phyloP scores from a whole-genome alignment of 495 filamentous ascomycete species.

The Trichocladium antarcticum region DNA sequence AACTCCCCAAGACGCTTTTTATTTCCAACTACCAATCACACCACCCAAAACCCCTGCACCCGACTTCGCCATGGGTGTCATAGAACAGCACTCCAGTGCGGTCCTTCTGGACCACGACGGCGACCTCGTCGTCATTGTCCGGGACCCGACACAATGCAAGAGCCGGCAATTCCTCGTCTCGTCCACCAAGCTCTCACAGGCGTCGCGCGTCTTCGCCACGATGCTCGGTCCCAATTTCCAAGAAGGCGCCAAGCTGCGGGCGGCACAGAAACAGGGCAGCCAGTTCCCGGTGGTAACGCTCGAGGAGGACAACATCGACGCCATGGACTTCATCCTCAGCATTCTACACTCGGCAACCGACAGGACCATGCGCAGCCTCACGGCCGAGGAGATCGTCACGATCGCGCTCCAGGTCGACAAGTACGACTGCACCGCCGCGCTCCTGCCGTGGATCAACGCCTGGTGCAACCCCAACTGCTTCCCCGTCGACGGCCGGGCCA shows the following conservation, averaged over 20 bases:
- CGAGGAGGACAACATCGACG: neutral
- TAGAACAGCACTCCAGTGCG: neutral
- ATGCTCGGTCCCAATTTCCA: neutral
- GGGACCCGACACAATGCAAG: neutral
- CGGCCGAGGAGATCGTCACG: neutral
- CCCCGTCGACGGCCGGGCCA: neutral
- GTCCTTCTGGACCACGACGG: neutral
- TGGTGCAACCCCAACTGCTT: neutral
- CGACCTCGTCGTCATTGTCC: neutral
- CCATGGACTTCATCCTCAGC: slow-evolving; percentile 4
- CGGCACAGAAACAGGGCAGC: neutral
- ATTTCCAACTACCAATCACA: neutral
- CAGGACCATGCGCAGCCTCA: neutral
- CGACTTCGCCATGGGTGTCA: neutral
- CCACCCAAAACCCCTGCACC: neutral
- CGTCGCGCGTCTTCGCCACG: neutral
- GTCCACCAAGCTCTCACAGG: neutral
- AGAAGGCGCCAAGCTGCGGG: neutral
- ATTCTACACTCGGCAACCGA: neutral
- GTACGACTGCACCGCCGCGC: neutral
- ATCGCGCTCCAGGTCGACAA: slow-evolving; percentile 3
- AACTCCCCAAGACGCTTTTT: no score
- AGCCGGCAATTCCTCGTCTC: neutral
- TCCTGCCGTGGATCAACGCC: neutral
- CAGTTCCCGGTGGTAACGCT: neutral